Base-by-base conservation (phyloP, 1,284 basidiomycete genomes). In the Tausonia pullulans region DNA sequence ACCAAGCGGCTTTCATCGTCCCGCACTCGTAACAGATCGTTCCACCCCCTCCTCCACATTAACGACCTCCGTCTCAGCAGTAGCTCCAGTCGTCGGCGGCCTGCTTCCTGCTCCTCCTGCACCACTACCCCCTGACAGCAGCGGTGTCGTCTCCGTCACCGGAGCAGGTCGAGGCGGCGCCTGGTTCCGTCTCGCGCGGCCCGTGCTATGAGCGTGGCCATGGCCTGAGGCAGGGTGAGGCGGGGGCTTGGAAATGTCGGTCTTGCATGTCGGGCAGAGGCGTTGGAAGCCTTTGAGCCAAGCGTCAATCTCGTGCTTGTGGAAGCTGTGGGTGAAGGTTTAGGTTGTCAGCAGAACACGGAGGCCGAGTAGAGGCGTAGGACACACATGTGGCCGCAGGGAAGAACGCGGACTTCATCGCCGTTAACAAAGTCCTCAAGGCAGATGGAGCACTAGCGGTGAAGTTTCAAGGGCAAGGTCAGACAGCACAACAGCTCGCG, bases 271-370 rank as follows among this genome's bases (percentile, higher is more conserved):
- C 13, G 90, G 90, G 70, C 90, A 93, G 74, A 92, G 77, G 78
- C 94, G 92, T 79, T 91, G 89, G 75, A 87, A 84, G 68, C 87
- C 84, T 67, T 92, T 86, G 66, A 96, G 77, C 92, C 92, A 96
- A 69, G 86, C 82, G 72, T 92, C 90, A 54, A 94, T 84, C 75
- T 94, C 90, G 56, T 86, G 84, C 62, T 77, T 76, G 68, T 79
- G 79, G 68, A 78, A 81, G 45, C 52, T 27, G 11, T 6, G 39
- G 51, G 3, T 11, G 52, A 16, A 3, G 41, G 8, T 54, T 16
- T 8, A 40, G 8, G 3, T 11, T 8, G 52, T 54, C 52, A n/a
- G 52, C 13, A 54, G 3, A 27, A 16, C 8, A 75, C 90, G 88
- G 74, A 89, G 90, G 63, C 8, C 41, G 7, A 11, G 13, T 54